Base-by-base conservation (phyloP, 75 land plant species). In the Larix kaempferi region DNA sequence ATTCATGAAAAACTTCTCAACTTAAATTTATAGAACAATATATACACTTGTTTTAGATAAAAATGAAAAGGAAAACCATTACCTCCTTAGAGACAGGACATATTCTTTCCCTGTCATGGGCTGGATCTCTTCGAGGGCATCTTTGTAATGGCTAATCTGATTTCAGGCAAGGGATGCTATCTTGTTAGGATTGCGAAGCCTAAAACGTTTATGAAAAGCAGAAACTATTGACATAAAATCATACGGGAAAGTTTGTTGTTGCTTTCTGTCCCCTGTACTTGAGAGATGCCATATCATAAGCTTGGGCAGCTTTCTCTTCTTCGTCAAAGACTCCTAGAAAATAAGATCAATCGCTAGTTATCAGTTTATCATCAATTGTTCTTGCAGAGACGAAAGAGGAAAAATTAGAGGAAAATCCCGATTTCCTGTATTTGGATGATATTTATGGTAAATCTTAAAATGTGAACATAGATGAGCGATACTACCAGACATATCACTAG, bases 221-320 rank as follows among this genome's bases (percentile, higher is more conserved):
- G n/a, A n/a, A n/a, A 22, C 19, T n/a, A 22, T 22, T 59, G 33
- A 55, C 33, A 39, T 11, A 14, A 10, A 73, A 60, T 22, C 78
- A 27, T 71, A 95, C 98, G 62, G 92, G 95, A 65, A 95, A 93
- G 75, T 95, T 95, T 33, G 89, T 93, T 55, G 93, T 91, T 71
- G 98, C 91, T 78, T 83, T 84, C 19, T 93, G 84, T 58, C 98
- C 98, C 98, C n/a, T 93, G 58, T 95, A 93, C 77, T 95, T 95
- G 56, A 95, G 89, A 35, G 98, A 95, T 19, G 98, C 95, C n/a
- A 93, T 82, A 83, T 95, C 98, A 76, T 95, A 95, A 37, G 95
- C 98, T 69, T 90, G 81, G 35, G 98, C 95, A 59, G 98, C 95
- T 82, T 95, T 95, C 71, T 95, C 98, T 80, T 95, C 98, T 71